Conservation (phyloP, 2,329 filamentous ascomycete genomes). For the Hymenoscyphus infarciens region DNA sequence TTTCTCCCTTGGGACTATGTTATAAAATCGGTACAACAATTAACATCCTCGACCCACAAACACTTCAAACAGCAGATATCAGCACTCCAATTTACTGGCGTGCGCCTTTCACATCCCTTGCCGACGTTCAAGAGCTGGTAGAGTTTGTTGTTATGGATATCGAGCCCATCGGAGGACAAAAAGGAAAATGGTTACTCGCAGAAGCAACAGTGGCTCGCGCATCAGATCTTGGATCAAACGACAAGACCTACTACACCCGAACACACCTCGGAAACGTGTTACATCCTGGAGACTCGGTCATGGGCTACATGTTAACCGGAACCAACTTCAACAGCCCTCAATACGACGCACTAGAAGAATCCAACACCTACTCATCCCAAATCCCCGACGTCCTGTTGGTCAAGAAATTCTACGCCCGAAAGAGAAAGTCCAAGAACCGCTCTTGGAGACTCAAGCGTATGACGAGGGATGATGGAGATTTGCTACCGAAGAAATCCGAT, state of each 20-base stretch:
- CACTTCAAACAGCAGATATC: constrained; percentile 86
- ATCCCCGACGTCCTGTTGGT: constrained; percentile 93
- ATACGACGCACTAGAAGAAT: constrained; percentile 77
- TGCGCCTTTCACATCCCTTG: constrained; percentile 76
- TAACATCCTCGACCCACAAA: constrained; percentile 85
- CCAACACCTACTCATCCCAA: constrained; percentile 68
- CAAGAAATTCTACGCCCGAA: constrained; percentile 92
- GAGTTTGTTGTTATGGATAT: constrained; percentile 97
- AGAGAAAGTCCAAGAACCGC: constrained; percentile 76
- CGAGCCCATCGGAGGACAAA: constrained; percentile 69
- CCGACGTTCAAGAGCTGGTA: constrained; percentile 78
- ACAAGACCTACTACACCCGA: constrained; percentile 82
- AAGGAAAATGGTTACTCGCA: constrained; percentile 78
- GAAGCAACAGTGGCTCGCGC: constrained; percentile 87
- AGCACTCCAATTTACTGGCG: constrained; percentile 85
- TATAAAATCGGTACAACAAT: constrained; percentile 84
- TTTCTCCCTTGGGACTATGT: constrained; percentile 81
- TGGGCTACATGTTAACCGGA: constrained; percentile 89
- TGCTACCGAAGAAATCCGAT: constrained; percentile 81
- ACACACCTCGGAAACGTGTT: constrained; percentile 86
- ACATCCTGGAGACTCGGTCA: constrained; percentile 83
- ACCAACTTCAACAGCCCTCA: constrained; percentile 90
- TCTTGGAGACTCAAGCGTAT: constrained; percentile 96
- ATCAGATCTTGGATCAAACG: constrained; percentile 80
- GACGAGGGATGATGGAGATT: constrained; percentile 82